A percentile compares a stretch with the other conserved stretches of the same genome.
These are phyloP conservation scores for Gilbertella persicaria DNA, from an alignment of 371 early-diverging fungal species.

Conservation along the genomic window DNA sequence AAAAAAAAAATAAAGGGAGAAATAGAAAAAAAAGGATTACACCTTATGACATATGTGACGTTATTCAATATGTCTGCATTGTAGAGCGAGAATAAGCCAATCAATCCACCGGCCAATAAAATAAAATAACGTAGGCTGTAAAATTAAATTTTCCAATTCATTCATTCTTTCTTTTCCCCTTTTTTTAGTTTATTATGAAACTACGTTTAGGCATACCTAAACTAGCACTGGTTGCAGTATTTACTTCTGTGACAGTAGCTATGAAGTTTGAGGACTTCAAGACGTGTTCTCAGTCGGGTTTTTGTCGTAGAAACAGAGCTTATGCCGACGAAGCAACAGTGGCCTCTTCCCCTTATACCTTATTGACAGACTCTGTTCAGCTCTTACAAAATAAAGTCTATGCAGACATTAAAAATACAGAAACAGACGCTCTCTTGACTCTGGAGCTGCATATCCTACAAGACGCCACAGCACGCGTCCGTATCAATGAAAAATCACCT, in stretches of 20 bases:
- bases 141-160: neutral
- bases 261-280: constrained; percentile 85
- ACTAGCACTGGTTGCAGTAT: constrained; percentile 11
- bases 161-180: neutral
- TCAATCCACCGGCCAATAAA: neutral
- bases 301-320: constrained; percentile 89
- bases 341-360: constrained; percentile 61
- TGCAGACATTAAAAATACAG: constrained; percentile 62
- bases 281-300: constrained; percentile 84
- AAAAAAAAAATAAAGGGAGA: neutral
- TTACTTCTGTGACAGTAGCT: constrained; percentile 10
- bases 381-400: constrained; percentile 50
- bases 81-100: too few species aligned
- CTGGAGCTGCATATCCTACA: constrained; percentile 56
- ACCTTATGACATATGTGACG: too few species aligned
- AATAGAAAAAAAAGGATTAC: neutral
- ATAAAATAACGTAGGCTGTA: neutral
- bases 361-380: constrained; percentile 54
- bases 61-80: too few species aligned
- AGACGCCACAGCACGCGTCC: constrained; percentile 66
- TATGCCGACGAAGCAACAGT: constrained; percentile 66
- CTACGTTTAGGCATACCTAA: constrained; percentile 16
- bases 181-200: constrained; percentile 6
- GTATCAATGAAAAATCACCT: constrained; percentile 70
- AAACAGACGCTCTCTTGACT: constrained; percentile 45